phyloP scores from a whole-genome alignment of 1,284 basidiomycete species.

The Malassezia caprae region DNA sequence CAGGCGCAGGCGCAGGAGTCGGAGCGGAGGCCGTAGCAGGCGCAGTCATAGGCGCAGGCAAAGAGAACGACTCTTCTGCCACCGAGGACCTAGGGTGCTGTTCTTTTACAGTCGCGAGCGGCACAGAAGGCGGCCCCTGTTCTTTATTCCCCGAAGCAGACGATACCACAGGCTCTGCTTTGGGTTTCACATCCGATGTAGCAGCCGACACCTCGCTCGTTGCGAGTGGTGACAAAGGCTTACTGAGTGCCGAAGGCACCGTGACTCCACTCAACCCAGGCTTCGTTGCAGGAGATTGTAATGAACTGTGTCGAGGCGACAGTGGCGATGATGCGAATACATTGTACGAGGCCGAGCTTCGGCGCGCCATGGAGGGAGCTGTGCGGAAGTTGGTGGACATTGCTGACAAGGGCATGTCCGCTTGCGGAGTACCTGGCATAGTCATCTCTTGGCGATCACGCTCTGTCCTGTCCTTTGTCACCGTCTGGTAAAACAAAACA shows the following conservation, averaged over 20 bases:
- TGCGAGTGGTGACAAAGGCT: background rate
- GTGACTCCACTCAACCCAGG: background rate
- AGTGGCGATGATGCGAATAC: background rate
- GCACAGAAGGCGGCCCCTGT: background rate
- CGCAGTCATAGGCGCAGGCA: too few species aligned
- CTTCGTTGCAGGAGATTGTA: background rate
- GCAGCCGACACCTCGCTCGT: background rate
- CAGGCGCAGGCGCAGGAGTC: too few species aligned
- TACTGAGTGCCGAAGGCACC: background rate
- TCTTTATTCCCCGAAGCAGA: background rate
- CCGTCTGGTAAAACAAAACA: slow-evolving; percentile 92
- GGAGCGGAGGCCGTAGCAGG: background rate
- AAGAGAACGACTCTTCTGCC: background rate
- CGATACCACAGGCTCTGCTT: background rate
- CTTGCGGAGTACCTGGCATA: background rate
- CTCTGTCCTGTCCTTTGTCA: slow-evolving; percentile 52
- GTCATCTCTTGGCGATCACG: background rate
- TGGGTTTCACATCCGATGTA: background rate
- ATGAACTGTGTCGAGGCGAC: background rate
- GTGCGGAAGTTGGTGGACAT: background rate
- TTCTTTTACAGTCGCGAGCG: background rate
- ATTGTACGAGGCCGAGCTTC: background rate
- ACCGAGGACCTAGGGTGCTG: background rate
- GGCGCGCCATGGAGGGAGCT: background rate
- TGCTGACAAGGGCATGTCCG: background rate